Base-by-base conservation (phyloP, 2,329 filamentous ascomycete species). In the Colletotrichum karsti region DNA sequence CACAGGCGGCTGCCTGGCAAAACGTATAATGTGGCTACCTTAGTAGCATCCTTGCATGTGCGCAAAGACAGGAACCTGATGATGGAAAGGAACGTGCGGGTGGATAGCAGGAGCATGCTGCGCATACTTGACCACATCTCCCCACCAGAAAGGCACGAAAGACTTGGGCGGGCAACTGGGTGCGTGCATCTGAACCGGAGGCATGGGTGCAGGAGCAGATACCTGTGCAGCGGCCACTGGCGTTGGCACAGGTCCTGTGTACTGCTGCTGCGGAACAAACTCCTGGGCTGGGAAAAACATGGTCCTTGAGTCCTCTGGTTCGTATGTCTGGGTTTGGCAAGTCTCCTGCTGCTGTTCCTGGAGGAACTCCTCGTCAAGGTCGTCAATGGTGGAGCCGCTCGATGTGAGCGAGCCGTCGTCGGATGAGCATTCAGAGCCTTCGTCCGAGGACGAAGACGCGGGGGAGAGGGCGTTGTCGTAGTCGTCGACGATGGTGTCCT, bases 401-500 rank as follows among this genome's bases (percentile, higher is more conserved):
- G 87, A 88, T 20, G 82, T 82, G 24, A 88, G 80, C 22, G 87
- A 89, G 28, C 85, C 87, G 71, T 87, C 84, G 72, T 89, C 85
- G 7, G 87, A 88, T 28, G 81, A 82, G 72, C 80, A 82, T 51
- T 77, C 80, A 20, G 82, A 84, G 54, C 78, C 81, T 15, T 76
- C 64, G 33, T 73, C 71, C 0, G 69, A 72, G 15, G 71, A 79
- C 24, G 83, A 85, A 3, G 83, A 82, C 18, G 82, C 78, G n/a
- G 85, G 84, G 2, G 87, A 88, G 50, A 85, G 79, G 28, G 85
- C 81, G 24, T 77, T 77, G 73, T 81, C 80, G 69, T 83, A 80
- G 57, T 84, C 81, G 71, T 81, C 79, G 35, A 84, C 76, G 69
- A 81, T 78, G 62, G 81, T 80, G n/a, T 73, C 78, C 78, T 87